phyloP scores from a whole-genome alignment of 768 basidiomycete genomes.

The Cyclocybe aegerita region DNA sequence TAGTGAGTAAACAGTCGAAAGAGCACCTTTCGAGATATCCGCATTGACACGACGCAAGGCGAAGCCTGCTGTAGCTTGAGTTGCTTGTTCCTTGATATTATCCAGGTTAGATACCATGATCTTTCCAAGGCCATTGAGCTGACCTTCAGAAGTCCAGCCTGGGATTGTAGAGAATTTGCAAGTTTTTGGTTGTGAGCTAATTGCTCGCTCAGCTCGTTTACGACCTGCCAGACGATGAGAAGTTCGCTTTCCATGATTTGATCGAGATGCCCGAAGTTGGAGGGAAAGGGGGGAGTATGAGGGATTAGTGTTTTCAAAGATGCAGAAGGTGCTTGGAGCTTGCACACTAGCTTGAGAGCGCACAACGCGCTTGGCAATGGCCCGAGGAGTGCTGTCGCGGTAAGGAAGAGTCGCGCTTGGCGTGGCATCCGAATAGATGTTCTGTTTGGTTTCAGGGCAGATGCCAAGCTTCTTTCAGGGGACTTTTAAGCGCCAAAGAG shows the following conservation, averaged over 20 bases:
- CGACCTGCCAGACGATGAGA: slow-evolving; percentile 73
- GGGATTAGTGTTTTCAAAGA: no score
- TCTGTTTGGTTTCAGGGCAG: no score
- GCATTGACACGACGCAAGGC: slow-evolving; percentile 81
- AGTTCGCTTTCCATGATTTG: slow-evolving; percentile 64
- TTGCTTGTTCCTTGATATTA: slow-evolving; percentile 64
- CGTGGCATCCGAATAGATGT: no score
- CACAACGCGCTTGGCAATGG: no score
- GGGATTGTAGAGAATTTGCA: slow-evolving; percentile 62
- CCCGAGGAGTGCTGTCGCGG: no score
- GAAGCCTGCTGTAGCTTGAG: slow-evolving; percentile 70
- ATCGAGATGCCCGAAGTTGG: no score
- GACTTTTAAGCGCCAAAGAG: no score
- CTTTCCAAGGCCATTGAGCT: slow-evolving; percentile 10
- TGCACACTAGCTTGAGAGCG: no score
- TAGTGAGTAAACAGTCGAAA: not conserved
- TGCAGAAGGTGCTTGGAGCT: no score
- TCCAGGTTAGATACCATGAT: slow-evolving; percentile 2
- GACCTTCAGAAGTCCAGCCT: slow-evolving; percentile 77
- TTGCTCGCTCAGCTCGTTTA: slow-evolving; percentile 82
- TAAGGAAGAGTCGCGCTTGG: no score
- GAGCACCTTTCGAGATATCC: slow-evolving; percentile 78
- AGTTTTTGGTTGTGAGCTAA: slow-evolving; percentile 81
- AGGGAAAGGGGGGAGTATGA: no score
- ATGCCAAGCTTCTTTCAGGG: no score